Percentiles rank a stretch among this genome's conserved stretches.
Conservation (phyloP, 495 filamentous ascomycete genomes). For the Daldinia loculata region DNA sequence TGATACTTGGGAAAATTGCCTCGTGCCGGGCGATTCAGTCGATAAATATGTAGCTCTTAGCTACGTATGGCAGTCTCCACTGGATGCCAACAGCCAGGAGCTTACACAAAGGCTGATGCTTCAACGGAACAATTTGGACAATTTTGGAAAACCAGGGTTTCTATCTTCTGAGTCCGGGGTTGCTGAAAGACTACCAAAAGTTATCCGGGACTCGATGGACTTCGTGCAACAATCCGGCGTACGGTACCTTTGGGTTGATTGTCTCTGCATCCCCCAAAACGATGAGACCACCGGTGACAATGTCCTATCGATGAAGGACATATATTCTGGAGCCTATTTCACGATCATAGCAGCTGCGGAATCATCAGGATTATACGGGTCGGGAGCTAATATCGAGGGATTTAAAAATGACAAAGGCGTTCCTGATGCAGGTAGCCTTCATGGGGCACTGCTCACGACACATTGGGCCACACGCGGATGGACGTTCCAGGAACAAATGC, state of each 20-base stretch:
- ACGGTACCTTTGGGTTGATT: neutral
- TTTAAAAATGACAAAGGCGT: neutral
- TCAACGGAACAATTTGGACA: neutral
- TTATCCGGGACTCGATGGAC: neutral
- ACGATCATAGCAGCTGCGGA: neutral
- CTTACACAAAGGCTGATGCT: neutral
- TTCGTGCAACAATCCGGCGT: neutral
- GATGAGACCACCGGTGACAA: neutral
- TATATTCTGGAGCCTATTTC: neutral
- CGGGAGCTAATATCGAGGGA: neutral
- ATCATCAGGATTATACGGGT: neutral
- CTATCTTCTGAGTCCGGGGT: neutral
- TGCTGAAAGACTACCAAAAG: neutral
- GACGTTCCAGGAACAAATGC: neutral
- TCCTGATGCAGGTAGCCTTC: neutral
- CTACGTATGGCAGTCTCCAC: neutral
- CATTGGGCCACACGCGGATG: neutral
- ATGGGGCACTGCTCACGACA: neutral
- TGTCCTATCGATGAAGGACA: neutral
- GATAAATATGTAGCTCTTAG: neutral
- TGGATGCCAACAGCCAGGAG: neutral
- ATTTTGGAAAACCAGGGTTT: neutral
- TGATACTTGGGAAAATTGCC: neutral
- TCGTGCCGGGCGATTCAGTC: neutral
- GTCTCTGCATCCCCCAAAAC: neutral